Percentiles rank a stretch among this genome's conserved stretches.
phyloP scores from a whole-genome alignment of 2,329 filamentous ascomycete genomes.

The Allantophomopsis lycopodina region DNA sequence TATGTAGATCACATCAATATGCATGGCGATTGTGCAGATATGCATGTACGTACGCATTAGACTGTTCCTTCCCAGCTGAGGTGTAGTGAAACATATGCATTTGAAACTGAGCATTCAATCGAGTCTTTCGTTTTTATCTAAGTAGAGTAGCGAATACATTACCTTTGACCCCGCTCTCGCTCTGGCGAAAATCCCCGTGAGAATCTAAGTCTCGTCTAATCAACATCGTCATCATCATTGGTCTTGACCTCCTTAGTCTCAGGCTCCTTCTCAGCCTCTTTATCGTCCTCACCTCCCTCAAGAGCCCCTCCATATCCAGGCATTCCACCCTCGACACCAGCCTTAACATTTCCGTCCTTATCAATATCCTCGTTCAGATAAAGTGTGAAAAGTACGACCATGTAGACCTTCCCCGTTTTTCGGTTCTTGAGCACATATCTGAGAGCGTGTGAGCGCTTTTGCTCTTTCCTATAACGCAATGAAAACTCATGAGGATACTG shows the following conservation, averaged over 20 bases:
- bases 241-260: conserved; percentile 6
- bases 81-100: no score
- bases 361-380: conserved; percentile 54
- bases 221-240: conserved; percentile 12
- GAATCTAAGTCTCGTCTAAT: conserved; percentile 5
- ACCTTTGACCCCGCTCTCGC: no score
- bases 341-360: conserved; percentile 40
- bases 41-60: no score
- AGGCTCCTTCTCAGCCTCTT: conserved; percentile 4
- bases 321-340: conserved; percentile 15
- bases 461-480: conserved; percentile 19
- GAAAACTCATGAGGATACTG: background rate
- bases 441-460: conserved; percentile 60
- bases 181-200: no score
- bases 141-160: no score
- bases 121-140: no score
- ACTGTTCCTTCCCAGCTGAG: no score
- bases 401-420: conserved; percentile 57
- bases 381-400: conserved; percentile 71
- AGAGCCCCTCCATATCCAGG: conserved; percentile 6
- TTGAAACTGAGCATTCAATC: no score
- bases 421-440: conserved; percentile 88
- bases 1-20: no score
- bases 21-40: no score
- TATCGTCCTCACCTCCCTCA: conserved; percentile 4